A percentile compares a stretch with the other conserved stretches of the same genome.
Conservation (phyloP, 179 eudicot genomes). For the Actinidia arguta region DNA sequence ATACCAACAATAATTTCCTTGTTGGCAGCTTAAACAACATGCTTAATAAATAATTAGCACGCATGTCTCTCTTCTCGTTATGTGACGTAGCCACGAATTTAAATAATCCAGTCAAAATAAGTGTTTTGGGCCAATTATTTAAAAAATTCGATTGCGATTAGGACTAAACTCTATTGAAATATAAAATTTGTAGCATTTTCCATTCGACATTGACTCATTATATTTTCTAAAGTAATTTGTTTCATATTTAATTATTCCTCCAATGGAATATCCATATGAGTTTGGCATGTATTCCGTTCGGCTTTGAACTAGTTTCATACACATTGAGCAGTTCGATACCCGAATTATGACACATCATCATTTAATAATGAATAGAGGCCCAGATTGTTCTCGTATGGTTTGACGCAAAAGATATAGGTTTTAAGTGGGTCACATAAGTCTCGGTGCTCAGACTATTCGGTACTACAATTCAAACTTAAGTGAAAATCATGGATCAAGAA, state of each 20-base stretch:
- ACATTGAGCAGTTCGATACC: no score
- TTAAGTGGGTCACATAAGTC: no score
- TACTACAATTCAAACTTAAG: no score
- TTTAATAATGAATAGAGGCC: no score
- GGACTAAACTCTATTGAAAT: not conserved
- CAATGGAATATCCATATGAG: not conserved
- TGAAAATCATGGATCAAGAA: no score
- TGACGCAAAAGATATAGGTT: no score
- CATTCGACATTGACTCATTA: not conserved
- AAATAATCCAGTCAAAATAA: not conserved
- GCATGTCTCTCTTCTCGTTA: no score
- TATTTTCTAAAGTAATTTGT: not conserved
- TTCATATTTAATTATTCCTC: not conserved
- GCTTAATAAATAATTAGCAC: not conserved
- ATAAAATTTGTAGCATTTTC: not conserved
- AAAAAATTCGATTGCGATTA: conserved; percentile 11
- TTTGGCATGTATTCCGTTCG: no score
- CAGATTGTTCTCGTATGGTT: no score
- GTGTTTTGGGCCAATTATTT: not conserved
- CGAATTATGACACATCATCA: no score
- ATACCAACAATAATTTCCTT: conserved; percentile 3
- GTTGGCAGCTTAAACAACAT: conserved; percentile 24
- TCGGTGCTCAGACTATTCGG: no score
- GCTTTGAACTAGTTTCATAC: no score
- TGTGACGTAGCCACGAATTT: not conserved